These are phyloP conservation scores for Hypsizygus ulmarius DNA, from an alignment of 1,284 basidiomycete genomes.

Conservation along the genomic window DNA sequence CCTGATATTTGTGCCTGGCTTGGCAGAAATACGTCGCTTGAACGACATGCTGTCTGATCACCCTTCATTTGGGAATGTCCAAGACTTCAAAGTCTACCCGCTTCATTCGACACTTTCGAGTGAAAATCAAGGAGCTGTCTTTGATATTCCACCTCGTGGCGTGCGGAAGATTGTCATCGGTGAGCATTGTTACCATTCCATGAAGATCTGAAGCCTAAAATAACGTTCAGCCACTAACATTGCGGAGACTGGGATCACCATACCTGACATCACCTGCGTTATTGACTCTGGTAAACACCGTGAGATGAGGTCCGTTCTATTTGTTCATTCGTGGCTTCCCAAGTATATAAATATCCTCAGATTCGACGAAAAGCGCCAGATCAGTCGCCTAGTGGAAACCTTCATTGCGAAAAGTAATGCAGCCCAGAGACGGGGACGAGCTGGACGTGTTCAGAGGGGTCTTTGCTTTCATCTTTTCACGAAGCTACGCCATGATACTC, in stretches of 20 bases:
- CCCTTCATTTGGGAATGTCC: constrained; percentile 63
- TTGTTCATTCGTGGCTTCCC: not conserved
- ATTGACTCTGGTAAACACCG: constrained; percentile 95
- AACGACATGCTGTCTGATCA: constrained; percentile 84
- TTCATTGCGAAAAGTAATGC: constrained; percentile 95
- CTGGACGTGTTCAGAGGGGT: constrained; percentile 89
- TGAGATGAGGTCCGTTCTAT: constrained; percentile 70
- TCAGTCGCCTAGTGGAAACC: constrained; percentile 90
- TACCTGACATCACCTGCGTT: constrained; percentile 97
- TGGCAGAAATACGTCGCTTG: constrained; percentile 89
- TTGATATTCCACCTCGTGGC: constrained; percentile 80
- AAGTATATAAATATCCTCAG: constrained; percentile 36
- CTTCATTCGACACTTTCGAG: constrained; percentile 93
- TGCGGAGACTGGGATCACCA: constrained; percentile 94
- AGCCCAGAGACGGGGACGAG: constrained; percentile 86
- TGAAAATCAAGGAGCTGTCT: constrained; percentile 89
- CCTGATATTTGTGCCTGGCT: constrained; percentile 92
- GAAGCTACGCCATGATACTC: constrained; percentile 78
- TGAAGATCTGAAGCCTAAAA: constrained; percentile 5
- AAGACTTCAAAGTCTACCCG: constrained; percentile 78
- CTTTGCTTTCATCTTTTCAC: constrained; percentile 98
- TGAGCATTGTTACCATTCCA: constrained; percentile 30
- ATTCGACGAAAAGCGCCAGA: constrained; percentile 97
- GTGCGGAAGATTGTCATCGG: constrained; percentile 92
- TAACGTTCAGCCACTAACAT: constrained; percentile 64